Conservation (phyloP, 192 early-diverging fungal species). For the Backusella westeae region DNA sequence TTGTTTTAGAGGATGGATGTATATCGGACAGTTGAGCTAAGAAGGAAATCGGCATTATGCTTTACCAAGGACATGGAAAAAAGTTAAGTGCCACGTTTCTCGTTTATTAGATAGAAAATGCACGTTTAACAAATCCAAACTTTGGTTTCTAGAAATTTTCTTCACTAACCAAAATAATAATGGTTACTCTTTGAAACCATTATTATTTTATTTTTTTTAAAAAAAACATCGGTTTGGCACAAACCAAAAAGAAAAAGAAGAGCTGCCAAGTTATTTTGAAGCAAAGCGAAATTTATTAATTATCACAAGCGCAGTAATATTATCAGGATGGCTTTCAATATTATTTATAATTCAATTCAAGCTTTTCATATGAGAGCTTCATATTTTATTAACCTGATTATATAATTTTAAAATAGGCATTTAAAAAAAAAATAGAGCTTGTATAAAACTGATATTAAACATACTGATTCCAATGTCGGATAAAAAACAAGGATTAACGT, state of each 20-base stretch:
- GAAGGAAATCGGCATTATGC: not conserved
- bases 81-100: not conserved
- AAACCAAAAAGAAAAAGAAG: not conserved
- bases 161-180: not conserved
- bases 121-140: not conserved
- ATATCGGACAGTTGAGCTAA: not conserved
- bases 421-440: not conserved
- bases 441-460: not conserved
- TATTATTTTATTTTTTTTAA: not conserved
- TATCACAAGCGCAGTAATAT: not conserved
- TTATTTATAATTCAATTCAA: not conserved
- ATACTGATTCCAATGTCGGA: not conserved
- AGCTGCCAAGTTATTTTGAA: not conserved
- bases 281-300: not conserved
- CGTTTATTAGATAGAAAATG: not conserved
- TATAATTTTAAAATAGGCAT: not conserved
- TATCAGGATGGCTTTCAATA: not conserved
- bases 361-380: not conserved
- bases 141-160: not conserved
- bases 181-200: not conserved
- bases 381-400: not conserved
- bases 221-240: not conserved
- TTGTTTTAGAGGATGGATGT: not conserved
- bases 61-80: not conserved
- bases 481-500: not conserved